These are phyloP conservation scores for Fraxinus floribunda DNA, from an alignment of 305 asterid genomes.

Conservation along the genomic window DNA sequence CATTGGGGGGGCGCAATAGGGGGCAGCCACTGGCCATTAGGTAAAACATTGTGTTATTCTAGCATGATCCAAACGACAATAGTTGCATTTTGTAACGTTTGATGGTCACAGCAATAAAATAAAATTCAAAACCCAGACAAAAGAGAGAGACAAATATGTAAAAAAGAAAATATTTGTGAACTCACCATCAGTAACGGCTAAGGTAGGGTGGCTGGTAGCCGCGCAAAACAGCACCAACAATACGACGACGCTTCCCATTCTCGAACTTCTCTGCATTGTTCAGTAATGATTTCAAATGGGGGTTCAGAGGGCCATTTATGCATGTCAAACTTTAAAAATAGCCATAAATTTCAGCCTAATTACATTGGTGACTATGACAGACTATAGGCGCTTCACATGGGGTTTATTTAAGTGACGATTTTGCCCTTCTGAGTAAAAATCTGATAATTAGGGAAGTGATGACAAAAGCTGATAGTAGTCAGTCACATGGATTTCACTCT, in stretches of 20 bases:
- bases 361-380: slow-evolving; percentile 30
- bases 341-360: slow-evolving; percentile 36
- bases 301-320: slow-evolving; percentile 48
- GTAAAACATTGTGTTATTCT: no score
- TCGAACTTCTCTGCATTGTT: background rate
- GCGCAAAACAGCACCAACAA: slow-evolving; percentile 49
- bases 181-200: slow-evolving; percentile 66
- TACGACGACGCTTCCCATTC: slow-evolving; percentile 4
- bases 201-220: slow-evolving; percentile 42
- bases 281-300: slow-evolving; percentile 28
- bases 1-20: no score
- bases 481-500: background rate
- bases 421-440: background rate
- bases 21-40: no score
- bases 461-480: background rate
- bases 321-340: slow-evolving; percentile 35
- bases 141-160: background rate
- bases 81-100: no score
- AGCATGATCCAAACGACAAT: no score
- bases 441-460: background rate
- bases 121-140: no score
- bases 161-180: slow-evolving; percentile 8
- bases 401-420: slow-evolving; percentile 23
- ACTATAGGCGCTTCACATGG: slow-evolving; percentile 8
- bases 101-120: background rate